phyloP scores from a whole-genome alignment of 2,329 filamentous ascomycete species.

The Calcarisporium arbuscula region DNA sequence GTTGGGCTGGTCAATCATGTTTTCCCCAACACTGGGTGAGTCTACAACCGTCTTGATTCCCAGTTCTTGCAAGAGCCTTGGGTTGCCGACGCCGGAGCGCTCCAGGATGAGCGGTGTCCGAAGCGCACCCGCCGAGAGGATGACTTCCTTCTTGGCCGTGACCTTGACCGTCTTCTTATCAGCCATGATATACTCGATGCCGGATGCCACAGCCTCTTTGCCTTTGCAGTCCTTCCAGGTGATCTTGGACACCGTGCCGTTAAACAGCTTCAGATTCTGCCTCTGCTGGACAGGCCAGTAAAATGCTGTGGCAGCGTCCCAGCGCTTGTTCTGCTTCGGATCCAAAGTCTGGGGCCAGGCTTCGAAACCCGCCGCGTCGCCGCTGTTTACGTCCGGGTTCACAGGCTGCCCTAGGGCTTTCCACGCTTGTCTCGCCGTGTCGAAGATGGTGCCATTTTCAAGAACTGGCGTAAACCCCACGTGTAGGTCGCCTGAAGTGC shows the following conservation, averaged over 20 bases:
- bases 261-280: conserved; percentile 32
- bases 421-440: conserved; percentile 24
- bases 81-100: conserved; percentile 44
- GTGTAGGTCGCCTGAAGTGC: conserved; percentile 25
- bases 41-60: conserved; percentile 37
- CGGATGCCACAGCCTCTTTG: conserved; percentile 18
- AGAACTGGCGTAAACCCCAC: conserved; percentile 29
- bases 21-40: conserved; percentile 45
- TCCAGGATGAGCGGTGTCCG: conserved; percentile 47
- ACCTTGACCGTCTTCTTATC: conserved; percentile 27
- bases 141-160: conserved; percentile 37
- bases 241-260: conserved; percentile 28
- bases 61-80: conserved; percentile 30
- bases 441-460: conserved; percentile 25
- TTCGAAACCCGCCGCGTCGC: conserved; percentile 29
- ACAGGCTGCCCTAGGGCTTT: conserved; percentile 21
- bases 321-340: conserved; percentile 26
- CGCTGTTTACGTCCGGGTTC: conserved; percentile 32
- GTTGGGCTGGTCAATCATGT: conserved; percentile 44
- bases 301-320: conserved; percentile 36
- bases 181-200: conserved; percentile 29
- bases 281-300: conserved; percentile 28
- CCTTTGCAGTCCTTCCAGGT: conserved; percentile 17
- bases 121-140: conserved; percentile 42
- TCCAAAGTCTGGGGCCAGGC: conserved; percentile 35